These are phyloP conservation scores for Magnusiomyces starmeri DNA, from an alignment of 1,139 yeast genomes.

Conservation along the genomic window DNA sequence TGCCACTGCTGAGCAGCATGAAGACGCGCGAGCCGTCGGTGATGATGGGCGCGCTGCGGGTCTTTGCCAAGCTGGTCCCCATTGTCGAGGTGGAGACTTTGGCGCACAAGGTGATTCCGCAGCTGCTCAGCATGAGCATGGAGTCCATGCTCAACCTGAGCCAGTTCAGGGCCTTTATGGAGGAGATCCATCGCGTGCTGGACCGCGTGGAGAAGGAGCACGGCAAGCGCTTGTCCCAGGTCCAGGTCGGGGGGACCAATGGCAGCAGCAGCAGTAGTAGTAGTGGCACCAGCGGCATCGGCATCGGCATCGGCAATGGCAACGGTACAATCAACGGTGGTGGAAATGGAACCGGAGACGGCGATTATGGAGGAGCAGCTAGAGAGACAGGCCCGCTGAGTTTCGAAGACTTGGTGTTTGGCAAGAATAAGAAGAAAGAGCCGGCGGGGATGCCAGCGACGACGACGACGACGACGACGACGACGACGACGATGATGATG, in stretches of 20 bases:
- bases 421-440: slow-evolving; percentile 12
- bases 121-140: slow-evolving; percentile 42
- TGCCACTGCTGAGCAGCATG: slow-evolving; percentile 67
- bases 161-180: slow-evolving; percentile 38
- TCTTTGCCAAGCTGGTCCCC: slow-evolving; percentile 39
- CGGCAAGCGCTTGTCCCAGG: slow-evolving; percentile 21
- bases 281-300: slow-evolving; percentile 14
- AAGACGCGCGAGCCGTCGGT: slow-evolving; percentile 72
- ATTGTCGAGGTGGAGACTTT: slow-evolving; percentile 39
- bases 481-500: not conserved
- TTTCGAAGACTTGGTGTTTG: slow-evolving; percentile 15
- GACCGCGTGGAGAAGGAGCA: slow-evolving; percentile 26
- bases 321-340: not conserved
- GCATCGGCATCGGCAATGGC: no score
- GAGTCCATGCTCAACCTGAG: slow-evolving; percentile 38
- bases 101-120: slow-evolving; percentile 45
- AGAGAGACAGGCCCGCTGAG: no score
- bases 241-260: no score
- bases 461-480: not conserved
- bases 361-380: no score
- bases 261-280: not conserved
- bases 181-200: slow-evolving; percentile 31
- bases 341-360: not conserved
- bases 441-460: not conserved
- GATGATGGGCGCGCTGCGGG: slow-evolving; percentile 46